These are phyloP conservation scores for Trametes sanguinea DNA, from an alignment of 768 basidiomycete species.

Conservation along the genomic window DNA sequence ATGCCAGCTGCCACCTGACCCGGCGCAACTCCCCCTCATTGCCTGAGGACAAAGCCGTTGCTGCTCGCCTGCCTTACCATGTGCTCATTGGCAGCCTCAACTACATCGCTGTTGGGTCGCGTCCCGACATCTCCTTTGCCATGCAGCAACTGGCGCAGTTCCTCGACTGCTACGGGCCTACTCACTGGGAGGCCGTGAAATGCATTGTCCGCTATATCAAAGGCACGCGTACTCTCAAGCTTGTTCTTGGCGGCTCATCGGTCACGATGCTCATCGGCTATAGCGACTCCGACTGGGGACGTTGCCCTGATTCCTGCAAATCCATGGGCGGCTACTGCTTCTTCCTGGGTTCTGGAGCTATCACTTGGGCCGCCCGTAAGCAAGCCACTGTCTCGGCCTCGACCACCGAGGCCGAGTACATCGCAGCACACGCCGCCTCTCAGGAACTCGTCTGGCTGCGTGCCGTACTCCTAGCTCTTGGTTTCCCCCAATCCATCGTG, in stretches of 20 bases:
- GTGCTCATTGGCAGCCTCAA: conserved; percentile 36
- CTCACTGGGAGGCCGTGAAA: conserved; percentile 43
- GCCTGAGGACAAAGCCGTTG: no score
- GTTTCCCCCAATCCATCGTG: conserved; percentile 17
- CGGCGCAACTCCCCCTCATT: not conserved
- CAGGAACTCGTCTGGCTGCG: conserved; percentile 40
- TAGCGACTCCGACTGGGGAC: conserved; percentile 9
- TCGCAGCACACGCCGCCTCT: conserved; percentile 35
- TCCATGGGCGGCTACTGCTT: conserved; percentile 35
- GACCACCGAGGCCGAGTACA: conserved; percentile 47
- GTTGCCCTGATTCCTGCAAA: not conserved
- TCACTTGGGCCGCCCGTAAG: conserved; percentile 43
- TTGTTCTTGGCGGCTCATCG: conserved; percentile 1
- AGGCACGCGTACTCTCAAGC: conserved; percentile 29
- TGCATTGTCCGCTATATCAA: conserved; percentile 45
- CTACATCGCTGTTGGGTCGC: conserved; percentile 36
- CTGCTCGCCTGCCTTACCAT: no score
- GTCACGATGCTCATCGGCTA: not conserved
- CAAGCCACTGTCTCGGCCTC: conserved; percentile 43
- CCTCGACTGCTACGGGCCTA: conserved; percentile 32
- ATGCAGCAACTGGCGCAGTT: conserved; percentile 38
- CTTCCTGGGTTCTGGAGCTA: conserved; percentile 35
- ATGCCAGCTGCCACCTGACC: conserved; percentile 5
- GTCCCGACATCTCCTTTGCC: conserved; percentile 44
- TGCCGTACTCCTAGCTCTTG: not conserved